Evolutionary conservation across 2,329 filamentous ascomycete species (phyloP), one percentile per base, ranked within the genome.

Genomic region (Phoma sp.): DNA sequence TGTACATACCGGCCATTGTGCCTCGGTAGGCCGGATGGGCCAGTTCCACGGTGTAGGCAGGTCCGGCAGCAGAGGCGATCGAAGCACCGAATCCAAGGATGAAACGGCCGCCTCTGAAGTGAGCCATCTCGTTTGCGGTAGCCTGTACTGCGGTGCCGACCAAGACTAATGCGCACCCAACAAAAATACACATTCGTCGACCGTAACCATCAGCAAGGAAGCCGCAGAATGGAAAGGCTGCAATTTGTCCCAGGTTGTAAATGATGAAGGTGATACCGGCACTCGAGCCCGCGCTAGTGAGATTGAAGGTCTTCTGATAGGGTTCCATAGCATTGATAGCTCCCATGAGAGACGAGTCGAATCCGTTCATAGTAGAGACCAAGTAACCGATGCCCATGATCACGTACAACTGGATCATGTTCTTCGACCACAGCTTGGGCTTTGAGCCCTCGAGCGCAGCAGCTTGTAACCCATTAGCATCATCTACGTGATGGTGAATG

Each of bases 1-100:
- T 81, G 62, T 79, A 83, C 65, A 86, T 78, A 23, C 83, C 86
- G 3, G 83, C 84, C 72, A 86, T 80, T 18, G 82, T 79, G 29
- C 84, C 85, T 59, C 86, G 79, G 65, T 84, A 85, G 4, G 80
- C 80, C 0, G 86, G 85, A 61, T 87, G 85, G 2, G 83, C 80
- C 33, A 86, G 72, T 65, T 88, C 85, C 43, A 85, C 81, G 8
- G 80, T 80, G 59, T 85, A 86, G n/a, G 82, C 79, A 3, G 84
- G 83, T 1, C 79, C 82, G 2, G 82, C 82, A 10, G 81, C 79
- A n/a, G 80, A 79, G 2, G 82, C 82, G 48, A 87, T 82, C 1
- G 79, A 78, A 29, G 81, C 82, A 35, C 85, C 84, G 38, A 76
- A 75, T 2, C 74, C 74, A 35, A 77, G 69, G 4, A 77, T n/a